A percentile compares a stretch with the other conserved stretches of the same genome.
These are phyloP conservation scores for Fagus crenata DNA, from an alignment of 306 rosid genomes.

Conservation along the genomic window DNA sequence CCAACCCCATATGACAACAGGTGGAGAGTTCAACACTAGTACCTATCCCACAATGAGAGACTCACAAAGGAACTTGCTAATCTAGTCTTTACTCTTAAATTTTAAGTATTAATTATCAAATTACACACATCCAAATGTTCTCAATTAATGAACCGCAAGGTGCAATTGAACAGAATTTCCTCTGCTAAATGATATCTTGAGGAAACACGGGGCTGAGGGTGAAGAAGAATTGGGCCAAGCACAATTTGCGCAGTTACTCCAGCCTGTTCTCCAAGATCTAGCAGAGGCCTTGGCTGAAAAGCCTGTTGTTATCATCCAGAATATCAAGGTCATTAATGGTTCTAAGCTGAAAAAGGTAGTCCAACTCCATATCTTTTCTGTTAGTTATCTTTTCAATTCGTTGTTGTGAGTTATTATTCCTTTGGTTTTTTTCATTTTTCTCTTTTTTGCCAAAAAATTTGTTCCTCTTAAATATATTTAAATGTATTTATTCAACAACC, in stretches of 20 bases:
- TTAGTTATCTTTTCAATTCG: background rate
- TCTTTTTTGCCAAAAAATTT: background rate
- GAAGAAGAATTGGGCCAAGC: conserved; percentile 89
- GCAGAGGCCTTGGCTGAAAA: conserved; percentile 66
- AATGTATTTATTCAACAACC: background rate
- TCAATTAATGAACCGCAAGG: conserved; percentile 18
- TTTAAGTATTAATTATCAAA: background rate
- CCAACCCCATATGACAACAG: background rate
- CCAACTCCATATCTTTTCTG: background rate
- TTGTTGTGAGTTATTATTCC: background rate
- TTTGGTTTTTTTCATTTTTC: background rate
- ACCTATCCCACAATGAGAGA: conserved; percentile 8
- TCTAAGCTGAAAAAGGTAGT: conserved; percentile 75
- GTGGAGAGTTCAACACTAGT: background rate
- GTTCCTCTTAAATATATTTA: background rate
- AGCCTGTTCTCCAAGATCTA: conserved; percentile 78
- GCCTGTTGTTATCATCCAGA: conserved; percentile 52
- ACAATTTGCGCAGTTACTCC: conserved; percentile 90
- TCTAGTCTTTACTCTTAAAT: background rate
- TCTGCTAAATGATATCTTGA: conserved; percentile 62
- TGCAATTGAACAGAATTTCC: conserved; percentile 69
- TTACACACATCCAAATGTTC: conserved; percentile 8
- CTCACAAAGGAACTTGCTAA: conserved; percentile 15
- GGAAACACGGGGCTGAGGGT: conserved; percentile 64
- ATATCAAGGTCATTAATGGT: conserved; percentile 62